Evolutionary conservation across 495 filamentous ascomycete genomes (phyloP).

Genomic region (Pseudomonodictys pantanalensis): DNA sequence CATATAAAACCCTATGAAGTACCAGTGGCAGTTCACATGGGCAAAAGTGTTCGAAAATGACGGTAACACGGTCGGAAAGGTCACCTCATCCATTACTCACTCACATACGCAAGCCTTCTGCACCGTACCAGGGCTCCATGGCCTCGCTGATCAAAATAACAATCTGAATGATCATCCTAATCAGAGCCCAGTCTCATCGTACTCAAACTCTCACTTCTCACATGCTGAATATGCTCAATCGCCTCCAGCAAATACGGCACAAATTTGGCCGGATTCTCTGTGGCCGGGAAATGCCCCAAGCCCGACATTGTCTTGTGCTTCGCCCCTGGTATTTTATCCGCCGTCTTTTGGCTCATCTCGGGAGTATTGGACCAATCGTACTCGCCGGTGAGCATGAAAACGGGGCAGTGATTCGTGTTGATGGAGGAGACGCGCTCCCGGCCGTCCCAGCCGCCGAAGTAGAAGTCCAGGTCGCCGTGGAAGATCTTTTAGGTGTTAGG

Average conservation of each 20-base stretch:
- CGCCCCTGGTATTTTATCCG: conserved; percentile 44
- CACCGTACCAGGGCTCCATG: too few relatives aligned
- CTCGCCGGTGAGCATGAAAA: conserved; percentile 48
- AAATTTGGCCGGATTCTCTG: conserved; percentile 27
- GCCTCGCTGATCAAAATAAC: too few relatives aligned
- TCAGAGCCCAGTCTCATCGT: conserved; percentile 12
- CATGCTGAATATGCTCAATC: conserved; percentile 24
- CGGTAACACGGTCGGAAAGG: too few relatives aligned
- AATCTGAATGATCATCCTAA: conserved; percentile 6
- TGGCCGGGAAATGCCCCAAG: conserved; percentile 36
- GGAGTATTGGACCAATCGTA: conserved; percentile 47
- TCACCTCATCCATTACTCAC: too few relatives aligned
- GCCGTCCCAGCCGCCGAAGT: conserved; percentile 47
- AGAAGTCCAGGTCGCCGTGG: conserved; percentile 48
- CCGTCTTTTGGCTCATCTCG: conserved; percentile 42
- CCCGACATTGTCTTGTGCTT: conserved; percentile 42
- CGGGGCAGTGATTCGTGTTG: conserved; percentile 44
- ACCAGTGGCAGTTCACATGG: too few relatives aligned
- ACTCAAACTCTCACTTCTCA: conserved; percentile 18
- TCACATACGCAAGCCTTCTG: too few relatives aligned
- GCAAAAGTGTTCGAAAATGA: too few relatives aligned
- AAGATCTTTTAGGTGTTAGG: conserved; percentile 34
- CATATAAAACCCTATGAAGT: too few relatives aligned
- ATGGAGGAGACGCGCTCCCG: conserved; percentile 40
- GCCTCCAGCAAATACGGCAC: conserved; percentile 29